Base-by-base conservation (phyloP, 805 yeast species). In the Hanseniaspora occidentalis region DNA sequence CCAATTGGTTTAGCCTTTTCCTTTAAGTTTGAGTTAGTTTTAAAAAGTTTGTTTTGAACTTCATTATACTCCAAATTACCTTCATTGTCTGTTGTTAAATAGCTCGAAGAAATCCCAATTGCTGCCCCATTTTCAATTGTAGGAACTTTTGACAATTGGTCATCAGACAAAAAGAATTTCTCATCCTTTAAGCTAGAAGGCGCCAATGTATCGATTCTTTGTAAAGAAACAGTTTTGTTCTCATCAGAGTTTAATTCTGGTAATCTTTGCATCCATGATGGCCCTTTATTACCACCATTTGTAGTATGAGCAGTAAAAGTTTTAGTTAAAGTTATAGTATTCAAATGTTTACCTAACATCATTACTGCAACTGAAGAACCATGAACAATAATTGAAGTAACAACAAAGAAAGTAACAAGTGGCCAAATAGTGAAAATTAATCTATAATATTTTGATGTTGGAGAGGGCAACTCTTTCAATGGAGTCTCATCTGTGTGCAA, bases 281-380 rank as follows among this genome's bases (percentile, higher is more conserved):
- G 68, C 17, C 71, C 70, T 48, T 70, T 65, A 31, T 68, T 61
- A 57, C 65, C 59, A 16, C 70, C 73, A 44, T 77, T 79, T 19
- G 73, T 75, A 21, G 75, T 73, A 21, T 69, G 70, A 18, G 83
- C 76, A 17, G 95, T 85, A 56, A 84, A 80, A 0, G 96, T 75
- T 80, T 88, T 83, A 1, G 96, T 83, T 51, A 89, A 75, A 1
- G 95, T 84, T 79, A 92, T 83, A 39, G 94, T 80, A 64, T 88
- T 86, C 57, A 89, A 70, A 43, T 89, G 81, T 53, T 79, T 82
- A 37, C 98, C 97, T 18, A 80, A 63, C 4, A 84, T 72, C 46
- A 71, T 58, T 22, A 58, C 84, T 19, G 44, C 44, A 20, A 84
- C 85, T 0, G 95, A 84, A 0, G 94, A 84, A 3, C 96, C 96